phyloP scores from a whole-genome alignment of 345 rosid species.

The Pistacia integerrima region DNA sequence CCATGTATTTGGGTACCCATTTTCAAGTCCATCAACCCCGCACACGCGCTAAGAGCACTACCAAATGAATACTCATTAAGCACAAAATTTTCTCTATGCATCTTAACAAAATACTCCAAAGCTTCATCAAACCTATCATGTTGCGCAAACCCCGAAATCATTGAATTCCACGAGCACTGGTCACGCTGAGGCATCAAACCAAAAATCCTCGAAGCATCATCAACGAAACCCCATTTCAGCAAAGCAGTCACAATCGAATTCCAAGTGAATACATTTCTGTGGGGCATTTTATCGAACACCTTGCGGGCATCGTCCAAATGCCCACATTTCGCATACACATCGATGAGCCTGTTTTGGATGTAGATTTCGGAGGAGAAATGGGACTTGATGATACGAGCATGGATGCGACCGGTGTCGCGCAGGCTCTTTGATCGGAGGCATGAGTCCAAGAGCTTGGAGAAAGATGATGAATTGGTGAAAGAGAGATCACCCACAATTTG shows the following conservation, averaged over 20 bases:
- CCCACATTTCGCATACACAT: slow-evolving; percentile 64
- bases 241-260: slow-evolving; percentile 56
- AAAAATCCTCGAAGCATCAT: slow-evolving; percentile 58
- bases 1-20: slow-evolving; percentile 74
- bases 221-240: slow-evolving; percentile 50
- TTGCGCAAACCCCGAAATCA: slow-evolving; percentile 74
- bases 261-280: slow-evolving; percentile 67
- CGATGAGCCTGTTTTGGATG: slow-evolving; percentile 71
- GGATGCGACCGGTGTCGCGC: slow-evolving; percentile 43
- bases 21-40: slow-evolving; percentile 45
- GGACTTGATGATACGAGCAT: slow-evolving; percentile 62
- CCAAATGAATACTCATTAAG: slow-evolving; percentile 67
- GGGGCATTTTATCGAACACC: slow-evolving; percentile 72
- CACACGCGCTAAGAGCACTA: slow-evolving; percentile 74
- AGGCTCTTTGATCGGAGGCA: slow-evolving; percentile 52
- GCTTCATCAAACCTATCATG: slow-evolving; percentile 65
- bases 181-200: slow-evolving; percentile 58
- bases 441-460: slow-evolving; percentile 66
- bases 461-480: slow-evolving; percentile 52
- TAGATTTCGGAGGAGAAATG: slow-evolving; percentile 49
- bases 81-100: slow-evolving; percentile 57
- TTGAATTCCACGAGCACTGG: slow-evolving; percentile 83
- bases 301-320: slow-evolving; percentile 48
- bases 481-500: slow-evolving; percentile 38
- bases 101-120: slow-evolving; percentile 48